Conservation (phyloP, 176 grass and related monocot genomes). For the Oryza punctata region DNA sequence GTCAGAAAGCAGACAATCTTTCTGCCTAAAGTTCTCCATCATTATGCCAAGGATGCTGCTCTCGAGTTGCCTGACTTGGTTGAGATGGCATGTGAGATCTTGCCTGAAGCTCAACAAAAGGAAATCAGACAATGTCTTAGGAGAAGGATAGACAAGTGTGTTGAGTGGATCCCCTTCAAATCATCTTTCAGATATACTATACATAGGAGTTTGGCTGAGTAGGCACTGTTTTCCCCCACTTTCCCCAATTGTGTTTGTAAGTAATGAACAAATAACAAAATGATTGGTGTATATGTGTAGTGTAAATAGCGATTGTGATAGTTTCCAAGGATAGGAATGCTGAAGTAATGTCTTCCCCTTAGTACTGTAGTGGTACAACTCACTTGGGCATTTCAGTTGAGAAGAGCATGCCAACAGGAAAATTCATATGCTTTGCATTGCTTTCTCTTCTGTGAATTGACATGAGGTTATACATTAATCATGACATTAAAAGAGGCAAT, state of each 20-base stretch:
- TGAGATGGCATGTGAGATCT: slow-evolving; percentile 70
- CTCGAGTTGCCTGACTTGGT: slow-evolving; percentile 65
- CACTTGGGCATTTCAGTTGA: slow-evolving; percentile 8
- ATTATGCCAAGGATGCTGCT: slow-evolving; percentile 76
- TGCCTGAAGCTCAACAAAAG: slow-evolving; percentile 63
- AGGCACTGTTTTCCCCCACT: slow-evolving; percentile 29
- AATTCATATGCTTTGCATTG: slow-evolving; percentile 30
- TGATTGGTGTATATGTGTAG: not conserved
- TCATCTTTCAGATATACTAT: slow-evolving; percentile 86
- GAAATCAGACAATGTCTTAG: slow-evolving; percentile 63
- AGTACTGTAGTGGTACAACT: not conserved
- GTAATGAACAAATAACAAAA: slow-evolving; percentile 21
- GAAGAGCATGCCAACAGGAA: not conserved
- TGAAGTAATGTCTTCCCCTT: not conserved
- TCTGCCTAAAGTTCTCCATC: slow-evolving; percentile 79
- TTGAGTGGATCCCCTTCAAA: slow-evolving; percentile 87
- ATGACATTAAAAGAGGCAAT: not conserved
- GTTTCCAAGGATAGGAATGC: not conserved
- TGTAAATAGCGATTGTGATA: slow-evolving; percentile 37
- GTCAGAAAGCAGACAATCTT: slow-evolving; percentile 68
- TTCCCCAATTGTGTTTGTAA: slow-evolving; percentile 32
- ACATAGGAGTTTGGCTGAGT: slow-evolving; percentile 73
- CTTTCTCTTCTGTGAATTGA: not conserved
- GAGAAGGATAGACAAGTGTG: slow-evolving; percentile 67
- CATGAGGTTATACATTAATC: not conserved